Conservation (phyloP, 148 eudicot species). For the Gaultheria prostrata region DNA sequence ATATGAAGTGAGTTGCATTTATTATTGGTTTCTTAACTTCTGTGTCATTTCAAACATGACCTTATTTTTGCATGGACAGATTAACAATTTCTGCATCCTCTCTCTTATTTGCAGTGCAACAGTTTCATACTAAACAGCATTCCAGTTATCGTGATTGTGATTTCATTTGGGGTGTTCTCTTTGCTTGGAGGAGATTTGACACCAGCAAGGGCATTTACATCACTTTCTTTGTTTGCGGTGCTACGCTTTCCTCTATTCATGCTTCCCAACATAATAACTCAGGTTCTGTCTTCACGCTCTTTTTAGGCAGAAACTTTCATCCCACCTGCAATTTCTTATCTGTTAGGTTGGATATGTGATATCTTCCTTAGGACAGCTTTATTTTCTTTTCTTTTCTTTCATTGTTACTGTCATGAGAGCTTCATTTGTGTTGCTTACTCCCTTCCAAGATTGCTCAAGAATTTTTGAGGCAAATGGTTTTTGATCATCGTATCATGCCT, state of each 20-base stretch:
- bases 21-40: neutral
- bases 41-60: neutral
- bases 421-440: neutral
- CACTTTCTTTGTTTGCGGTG: constrained; percentile 88
- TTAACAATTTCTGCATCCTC: constrained; percentile 8
- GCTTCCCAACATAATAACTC: constrained; percentile 95
- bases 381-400: neutral
- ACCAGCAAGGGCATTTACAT: constrained; percentile 96
- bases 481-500: neutral
- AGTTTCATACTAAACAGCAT: constrained; percentile 81
- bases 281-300: constrained; percentile 39
- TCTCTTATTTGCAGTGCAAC: constrained; percentile 65
- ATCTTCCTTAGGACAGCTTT: neutral
- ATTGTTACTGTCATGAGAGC: neutral
- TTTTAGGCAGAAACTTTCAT: constrained; percentile 1
- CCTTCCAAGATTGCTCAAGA: neutral
- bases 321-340: neutral
- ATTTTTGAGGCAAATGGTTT: neutral
- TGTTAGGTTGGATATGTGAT: neutral
- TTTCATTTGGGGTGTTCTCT: constrained; percentile 84
- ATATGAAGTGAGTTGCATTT: neutral
- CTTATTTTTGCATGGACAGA: neutral
- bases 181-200: constrained; percentile 94
- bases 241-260: constrained; percentile 84
- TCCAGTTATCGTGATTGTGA: constrained; percentile 89